Percentiles rank a stretch among this genome's conserved stretches.
Evolutionary conservation across 2,329 filamentous ascomycete genomes (phyloP).

Genomic region (Xylaria sp.): DNA sequence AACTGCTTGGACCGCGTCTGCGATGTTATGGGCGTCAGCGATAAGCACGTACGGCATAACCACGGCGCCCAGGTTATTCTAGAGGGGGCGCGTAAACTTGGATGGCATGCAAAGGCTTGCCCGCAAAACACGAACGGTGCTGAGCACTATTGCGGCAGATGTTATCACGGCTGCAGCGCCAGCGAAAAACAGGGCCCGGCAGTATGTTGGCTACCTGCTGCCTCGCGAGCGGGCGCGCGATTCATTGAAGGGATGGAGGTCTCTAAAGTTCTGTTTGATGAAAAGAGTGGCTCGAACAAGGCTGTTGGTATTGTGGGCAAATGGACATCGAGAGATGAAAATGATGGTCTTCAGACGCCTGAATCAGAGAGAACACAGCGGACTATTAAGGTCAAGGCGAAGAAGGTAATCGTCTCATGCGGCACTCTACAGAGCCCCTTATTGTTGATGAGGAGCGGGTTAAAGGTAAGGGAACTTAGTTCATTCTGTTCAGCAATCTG

Average conservation of each 20-base stretch:
- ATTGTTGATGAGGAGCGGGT: conserved; percentile 79
- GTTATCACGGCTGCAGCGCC: conserved; percentile 58
- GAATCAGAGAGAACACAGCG: conserved; percentile 62
- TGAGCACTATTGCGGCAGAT: conserved; percentile 69
- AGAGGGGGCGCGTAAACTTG: conserved; percentile 73
- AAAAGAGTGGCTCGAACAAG: conserved; percentile 58
- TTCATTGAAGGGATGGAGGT: conserved; percentile 77
- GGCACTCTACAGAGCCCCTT: conserved; percentile 83
- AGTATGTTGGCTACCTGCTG: conserved; percentile 75
- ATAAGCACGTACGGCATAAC: conserved; percentile 67
- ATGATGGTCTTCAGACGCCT: conserved; percentile 66
- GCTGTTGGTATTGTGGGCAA: conserved; percentile 78
- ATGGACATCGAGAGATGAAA: conserved; percentile 78
- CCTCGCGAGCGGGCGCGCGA: conserved; percentile 71
- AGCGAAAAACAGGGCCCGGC: conserved; percentile 75
- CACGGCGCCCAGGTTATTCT: conserved; percentile 69
- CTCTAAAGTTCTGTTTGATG: conserved; percentile 67
- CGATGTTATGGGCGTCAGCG: conserved; percentile 47
- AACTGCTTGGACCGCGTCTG: conserved; percentile 65
- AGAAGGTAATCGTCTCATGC: conserved; percentile 81
- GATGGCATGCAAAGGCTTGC: conserved; percentile 70
- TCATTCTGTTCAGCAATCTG: background rate
- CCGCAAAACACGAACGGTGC: conserved; percentile 75
- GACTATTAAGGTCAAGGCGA: conserved; percentile 78
- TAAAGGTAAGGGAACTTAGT: conserved; percentile 64